Conservation (phyloP, 2,329 filamentous ascomycete species). For the Microdochium trichocladiopsis region DNA sequence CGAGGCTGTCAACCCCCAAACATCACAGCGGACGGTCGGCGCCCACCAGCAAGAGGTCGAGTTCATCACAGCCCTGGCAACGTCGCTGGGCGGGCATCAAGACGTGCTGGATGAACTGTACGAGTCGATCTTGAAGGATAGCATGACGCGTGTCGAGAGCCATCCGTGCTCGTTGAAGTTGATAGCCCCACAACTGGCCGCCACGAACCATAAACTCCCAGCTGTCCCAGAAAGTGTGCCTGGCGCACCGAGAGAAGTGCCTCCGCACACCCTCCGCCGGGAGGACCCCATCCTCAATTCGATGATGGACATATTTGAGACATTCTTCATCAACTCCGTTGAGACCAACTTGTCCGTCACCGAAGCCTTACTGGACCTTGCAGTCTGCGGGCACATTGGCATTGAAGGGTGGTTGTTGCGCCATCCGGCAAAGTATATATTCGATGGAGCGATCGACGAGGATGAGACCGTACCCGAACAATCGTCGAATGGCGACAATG, state of each 20-base stretch:
- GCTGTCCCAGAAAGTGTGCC: slow-evolving; percentile 48
- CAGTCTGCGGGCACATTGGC: slow-evolving; percentile 75
- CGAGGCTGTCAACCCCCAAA: slow-evolving; percentile 45
- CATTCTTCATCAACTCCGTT: slow-evolving; percentile 84
- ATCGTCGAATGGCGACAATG: slow-evolving; percentile 9
- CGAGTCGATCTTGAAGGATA: slow-evolving; percentile 64
- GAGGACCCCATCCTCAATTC: slow-evolving; percentile 60
- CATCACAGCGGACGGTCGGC: slow-evolving; percentile 58
- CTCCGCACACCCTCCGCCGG: slow-evolving; percentile 52
- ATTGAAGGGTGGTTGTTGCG: slow-evolving; percentile 88
- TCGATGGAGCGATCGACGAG: slow-evolving; percentile 34
- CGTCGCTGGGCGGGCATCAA: slow-evolving; percentile 55
- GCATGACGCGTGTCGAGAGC: slow-evolving; percentile 59
- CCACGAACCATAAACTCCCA: slow-evolving; percentile 49
- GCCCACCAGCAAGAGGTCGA: slow-evolving; percentile 71
- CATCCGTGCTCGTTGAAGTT: slow-evolving; percentile 66
- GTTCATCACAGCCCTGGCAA: slow-evolving; percentile 60
- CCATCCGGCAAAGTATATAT: slow-evolving; percentile 58
- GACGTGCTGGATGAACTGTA: slow-evolving; percentile 69
- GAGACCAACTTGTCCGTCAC: slow-evolving; percentile 88
- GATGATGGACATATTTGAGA: slow-evolving; percentile 62
- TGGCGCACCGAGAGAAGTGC: slow-evolving; percentile 53
- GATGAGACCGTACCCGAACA: slow-evolving; percentile 12
- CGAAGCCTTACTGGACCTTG: slow-evolving; percentile 73
- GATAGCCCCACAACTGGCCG: slow-evolving; percentile 53